Conservation (phyloP, 768 basidiomycete species). For the Clitopilus passeckerianus region DNA sequence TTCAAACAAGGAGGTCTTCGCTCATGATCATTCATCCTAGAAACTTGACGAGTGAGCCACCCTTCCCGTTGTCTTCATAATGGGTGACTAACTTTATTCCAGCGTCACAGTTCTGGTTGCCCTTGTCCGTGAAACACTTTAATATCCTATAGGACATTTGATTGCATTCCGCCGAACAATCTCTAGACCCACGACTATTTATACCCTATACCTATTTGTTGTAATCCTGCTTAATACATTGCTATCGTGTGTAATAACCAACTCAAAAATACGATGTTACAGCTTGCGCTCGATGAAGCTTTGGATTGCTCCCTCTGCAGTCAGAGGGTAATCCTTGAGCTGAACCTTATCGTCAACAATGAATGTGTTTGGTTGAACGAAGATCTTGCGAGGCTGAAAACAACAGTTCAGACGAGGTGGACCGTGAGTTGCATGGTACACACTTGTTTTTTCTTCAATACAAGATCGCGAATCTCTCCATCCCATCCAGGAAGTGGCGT, state of each 20-base stretch:
- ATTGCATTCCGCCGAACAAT: background rate
- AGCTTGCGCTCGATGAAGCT: conserved; percentile 74
- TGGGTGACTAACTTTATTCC: conserved; percentile 6
- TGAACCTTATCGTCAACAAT: conserved; percentile 62
- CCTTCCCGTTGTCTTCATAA: background rate
- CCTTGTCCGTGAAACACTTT: conserved; percentile 61
- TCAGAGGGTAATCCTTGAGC: conserved; percentile 77
- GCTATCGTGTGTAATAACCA: conserved; percentile 5
- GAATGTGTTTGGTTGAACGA: conserved; percentile 80
- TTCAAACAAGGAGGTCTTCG: conserved; percentile 1
- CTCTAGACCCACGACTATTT: conserved; percentile 8
- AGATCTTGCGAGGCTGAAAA: conserved; percentile 75
- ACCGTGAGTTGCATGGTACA: conserved; percentile 13
- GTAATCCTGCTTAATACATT: conserved; percentile 7
- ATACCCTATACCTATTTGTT: background rate
- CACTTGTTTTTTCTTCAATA: conserved; percentile 75
- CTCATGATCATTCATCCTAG: conserved; percentile 27
- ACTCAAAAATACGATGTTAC: conserved; percentile 19
- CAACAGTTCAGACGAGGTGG: background rate
- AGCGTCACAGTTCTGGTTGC: conserved; percentile 72
- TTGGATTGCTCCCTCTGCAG: conserved; percentile 68
- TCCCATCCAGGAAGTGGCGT: conserved; percentile 69
- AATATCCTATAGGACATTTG: conserved; percentile 2
- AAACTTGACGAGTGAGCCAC: conserved; percentile 74
- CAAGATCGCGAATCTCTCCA: conserved; percentile 70